Base-by-base conservation (phyloP, 2,329 filamentous ascomycete species). In the Epicoccum sorghinum region DNA sequence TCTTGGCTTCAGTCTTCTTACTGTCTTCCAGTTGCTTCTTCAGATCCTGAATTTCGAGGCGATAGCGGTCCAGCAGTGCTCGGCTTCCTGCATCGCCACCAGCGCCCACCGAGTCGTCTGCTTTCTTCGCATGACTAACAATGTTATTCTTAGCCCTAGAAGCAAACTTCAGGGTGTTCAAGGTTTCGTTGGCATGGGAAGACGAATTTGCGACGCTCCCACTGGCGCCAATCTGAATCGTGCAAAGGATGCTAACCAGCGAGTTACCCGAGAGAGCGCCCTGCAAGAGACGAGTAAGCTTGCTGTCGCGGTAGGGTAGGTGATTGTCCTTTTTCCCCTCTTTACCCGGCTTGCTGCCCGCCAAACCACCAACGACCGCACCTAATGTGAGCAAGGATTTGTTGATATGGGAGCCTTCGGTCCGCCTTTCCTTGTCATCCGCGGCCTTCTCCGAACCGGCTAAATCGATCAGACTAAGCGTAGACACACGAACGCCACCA, bases 81-180 rank as follows among this genome's bases (percentile, higher is more conserved):
- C 91, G 85, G 40, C 91, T 92, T 24, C 89, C 90, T 9, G 91
- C 89, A 75, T 97, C 93, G 13, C 79, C 82, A n/a, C 87, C 88
- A 35, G 89, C 88, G 36, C 83, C 82, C 23, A 93, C 80, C 3
- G 93, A 92, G 74, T 98, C 95, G 64, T 96, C 91, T 6, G 93
- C 93, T 70, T 87, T 90, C 81, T 97, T 98, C 30, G 95, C 95
- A 76, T 98, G 93, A 65, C 92, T 97, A 70, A 98, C 89, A 68
- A 99, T 96, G 71, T 89, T 99, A 77, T 99, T 99, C 82, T 96
- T 97, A 39, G 95, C 95, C 66, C 95, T 86, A 9, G 93, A 95
- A 2, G 95, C 95, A 71, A 99, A 99, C 68, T 98, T 99, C 57
- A 99, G 80, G 0, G 95, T 99, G 72, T 96, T 99, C 50, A 99